phyloP scores from a whole-genome alignment of 345 rosid species.

The Anastatica hierochuntica region DNA sequence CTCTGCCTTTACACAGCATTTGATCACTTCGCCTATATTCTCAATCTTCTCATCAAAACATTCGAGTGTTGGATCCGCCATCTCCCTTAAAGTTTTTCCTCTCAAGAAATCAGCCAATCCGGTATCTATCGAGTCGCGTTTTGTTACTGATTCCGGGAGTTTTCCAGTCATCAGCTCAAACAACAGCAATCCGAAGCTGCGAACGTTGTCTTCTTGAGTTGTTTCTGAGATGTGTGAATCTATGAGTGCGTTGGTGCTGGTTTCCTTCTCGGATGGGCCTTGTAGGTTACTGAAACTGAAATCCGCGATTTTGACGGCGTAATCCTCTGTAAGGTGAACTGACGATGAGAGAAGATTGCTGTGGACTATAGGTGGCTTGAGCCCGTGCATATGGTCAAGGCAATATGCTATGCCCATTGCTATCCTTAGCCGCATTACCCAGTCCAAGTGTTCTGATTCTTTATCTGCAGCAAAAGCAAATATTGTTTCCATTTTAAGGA shows the following conservation, averaged over 20 bases:
- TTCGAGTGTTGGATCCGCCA: slow-evolving; percentile 58
- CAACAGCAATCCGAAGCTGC: slow-evolving; percentile 65
- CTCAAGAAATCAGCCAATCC: slow-evolving; percentile 30
- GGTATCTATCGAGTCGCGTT: no score
- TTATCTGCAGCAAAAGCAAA: slow-evolving; percentile 65
- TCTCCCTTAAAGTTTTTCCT: slow-evolving; percentile 26
- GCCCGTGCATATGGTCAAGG: slow-evolving; percentile 85
- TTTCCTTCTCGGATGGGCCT: slow-evolving; percentile 26
- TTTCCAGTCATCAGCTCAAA: slow-evolving; percentile 69
- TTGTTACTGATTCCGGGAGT: slow-evolving; percentile 46
- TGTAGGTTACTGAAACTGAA: slow-evolving; percentile 55
- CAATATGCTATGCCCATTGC: slow-evolving; percentile 86
- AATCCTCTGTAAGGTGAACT: slow-evolving; percentile 74
- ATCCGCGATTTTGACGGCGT: slow-evolving; percentile 67
- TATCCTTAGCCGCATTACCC: slow-evolving; percentile 73
- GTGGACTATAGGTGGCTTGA: slow-evolving; percentile 52
- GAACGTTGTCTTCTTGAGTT: slow-evolving; percentile 33
- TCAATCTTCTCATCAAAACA: slow-evolving; percentile 41
- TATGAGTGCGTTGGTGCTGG: slow-evolving; percentile 27
- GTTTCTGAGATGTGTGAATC: slow-evolving; percentile 8
- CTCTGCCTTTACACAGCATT: slow-evolving; percentile 48
- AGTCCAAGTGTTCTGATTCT: slow-evolving; percentile 85
- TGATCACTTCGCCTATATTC: slow-evolving; percentile 51
- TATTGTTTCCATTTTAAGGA: background rate
- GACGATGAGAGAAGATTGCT: slow-evolving; percentile 51